phyloP scores from a whole-genome alignment of 306 rosid species.

The Pterocarpus macrocarpus region DNA sequence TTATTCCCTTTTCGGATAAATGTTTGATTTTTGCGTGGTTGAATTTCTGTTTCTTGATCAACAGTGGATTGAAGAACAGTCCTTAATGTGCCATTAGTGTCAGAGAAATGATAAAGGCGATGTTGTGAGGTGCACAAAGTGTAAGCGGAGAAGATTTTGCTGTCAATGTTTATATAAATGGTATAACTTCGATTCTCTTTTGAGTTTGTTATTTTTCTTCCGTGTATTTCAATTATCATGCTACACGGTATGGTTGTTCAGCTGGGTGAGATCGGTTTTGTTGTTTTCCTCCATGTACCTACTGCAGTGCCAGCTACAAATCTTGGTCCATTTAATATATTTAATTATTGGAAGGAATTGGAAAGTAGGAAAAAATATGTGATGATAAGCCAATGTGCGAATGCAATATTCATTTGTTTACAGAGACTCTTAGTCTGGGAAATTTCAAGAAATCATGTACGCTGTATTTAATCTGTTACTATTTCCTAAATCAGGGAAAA shows the following conservation, averaged over 20 bases:
- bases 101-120: slow-evolving; percentile 86
- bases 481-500: background rate
- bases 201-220: background rate
- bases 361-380: too few species aligned
- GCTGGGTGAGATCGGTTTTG: too few species aligned
- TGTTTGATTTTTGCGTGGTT: slow-evolving; percentile 11
- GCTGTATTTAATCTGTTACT: background rate
- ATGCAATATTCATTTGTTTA: too few species aligned
- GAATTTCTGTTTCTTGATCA: slow-evolving; percentile 23
- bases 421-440: background rate
- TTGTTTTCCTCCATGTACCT: too few species aligned
- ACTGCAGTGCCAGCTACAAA: too few species aligned
- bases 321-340: too few species aligned
- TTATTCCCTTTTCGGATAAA: background rate
- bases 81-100: slow-evolving; percentile 90
- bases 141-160: slow-evolving; percentile 73
- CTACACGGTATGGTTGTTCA: background rate
- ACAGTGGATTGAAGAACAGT: slow-evolving; percentile 59
- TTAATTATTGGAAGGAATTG: too few species aligned
- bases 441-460: background rate
- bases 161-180: slow-evolving; percentile 60
- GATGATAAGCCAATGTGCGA: too few species aligned
- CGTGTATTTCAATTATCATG: background rate
- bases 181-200: slow-evolving; percentile 47
- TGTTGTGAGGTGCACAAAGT: slow-evolving; percentile 63